These are phyloP conservation scores for Bipolaris zeicola DNA, from an alignment of 2,329 filamentous ascomycete species.

Conservation along the genomic window DNA sequence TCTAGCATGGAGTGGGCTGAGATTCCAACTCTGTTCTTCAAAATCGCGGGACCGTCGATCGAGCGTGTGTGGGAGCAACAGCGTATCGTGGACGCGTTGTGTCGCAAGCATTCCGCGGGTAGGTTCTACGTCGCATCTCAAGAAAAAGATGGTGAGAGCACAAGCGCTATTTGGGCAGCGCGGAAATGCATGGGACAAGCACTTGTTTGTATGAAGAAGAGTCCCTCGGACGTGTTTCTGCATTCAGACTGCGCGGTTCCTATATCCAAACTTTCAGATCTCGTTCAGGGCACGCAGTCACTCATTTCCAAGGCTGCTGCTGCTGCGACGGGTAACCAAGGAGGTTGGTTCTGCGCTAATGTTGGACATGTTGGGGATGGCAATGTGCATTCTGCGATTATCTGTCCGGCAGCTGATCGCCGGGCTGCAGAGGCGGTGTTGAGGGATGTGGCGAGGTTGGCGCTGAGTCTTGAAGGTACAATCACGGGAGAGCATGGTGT, in stretches of 20 bases:
- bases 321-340: not conserved
- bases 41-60: conserved; percentile 67
- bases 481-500: conserved; percentile 86
- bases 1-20: conserved; percentile 64
- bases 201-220: conserved; percentile 66
- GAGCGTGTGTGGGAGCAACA: conserved; percentile 76
- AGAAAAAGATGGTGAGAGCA: conserved; percentile 58
- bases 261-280: conserved; percentile 70
- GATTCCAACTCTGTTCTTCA: conserved; percentile 73
- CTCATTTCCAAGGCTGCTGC: conserved; percentile 57
- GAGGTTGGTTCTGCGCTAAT: conserved; percentile 52
- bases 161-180: conserved; percentile 72
- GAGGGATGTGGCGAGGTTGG: conserved; percentile 73
- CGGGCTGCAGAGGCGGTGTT: conserved; percentile 34
- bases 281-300: conserved; percentile 74
- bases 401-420: conserved; percentile 35
- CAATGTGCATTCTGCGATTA: conserved; percentile 45
- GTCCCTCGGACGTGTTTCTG: conserved; percentile 66
- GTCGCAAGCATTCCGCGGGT: conserved; percentile 61
- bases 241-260: conserved; percentile 81
- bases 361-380: conserved; percentile 75
- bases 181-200: conserved; percentile 75
- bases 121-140: conserved; percentile 67
- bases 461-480: conserved; percentile 81
- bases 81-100: conserved; percentile 63